Percentiles rank a stretch among this genome's conserved stretches.
These are phyloP conservation scores for Podila verticillata DNA, from an alignment of 192 early-diverging fungal genomes.

Conservation along the genomic window DNA sequence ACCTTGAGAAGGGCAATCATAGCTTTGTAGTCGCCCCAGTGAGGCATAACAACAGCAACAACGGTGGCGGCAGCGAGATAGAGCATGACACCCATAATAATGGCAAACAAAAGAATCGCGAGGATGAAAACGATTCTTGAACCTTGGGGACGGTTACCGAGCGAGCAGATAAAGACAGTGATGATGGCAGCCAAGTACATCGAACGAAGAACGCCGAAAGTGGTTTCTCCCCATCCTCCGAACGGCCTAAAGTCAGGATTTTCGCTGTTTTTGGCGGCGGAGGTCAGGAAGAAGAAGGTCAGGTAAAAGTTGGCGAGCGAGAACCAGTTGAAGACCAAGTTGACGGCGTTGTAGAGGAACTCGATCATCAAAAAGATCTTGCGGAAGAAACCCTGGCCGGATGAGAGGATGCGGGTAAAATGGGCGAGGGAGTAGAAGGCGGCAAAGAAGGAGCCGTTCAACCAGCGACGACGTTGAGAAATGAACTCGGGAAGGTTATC, in stretches of 20 bases:
- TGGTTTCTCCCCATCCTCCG: slow-evolving; percentile 61
- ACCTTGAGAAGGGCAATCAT: slow-evolving; percentile 45
- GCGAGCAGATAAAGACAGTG: slow-evolving; percentile 81
- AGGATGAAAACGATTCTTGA: slow-evolving; percentile 75
- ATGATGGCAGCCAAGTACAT: slow-evolving; percentile 83
- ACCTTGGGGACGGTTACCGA: slow-evolving; percentile 93
- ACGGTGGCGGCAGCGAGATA: slow-evolving; percentile 75
- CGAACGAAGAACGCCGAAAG: slow-evolving; percentile 73
- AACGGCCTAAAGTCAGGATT: slow-evolving; percentile 40
- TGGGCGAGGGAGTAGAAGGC: slow-evolving; percentile 83
- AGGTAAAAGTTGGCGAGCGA: slow-evolving; percentile 86
- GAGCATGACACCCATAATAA: slow-evolving; percentile 84
- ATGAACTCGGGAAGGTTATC: slow-evolving; percentile 88
- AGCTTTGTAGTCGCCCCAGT: slow-evolving; percentile 13
- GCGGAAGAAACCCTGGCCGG: slow-evolving; percentile 76
- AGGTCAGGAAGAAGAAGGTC: slow-evolving; percentile 79
- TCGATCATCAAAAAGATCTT: slow-evolving; percentile 79
- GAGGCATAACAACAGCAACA: slow-evolving; percentile 55
- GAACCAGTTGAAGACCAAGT: slow-evolving; percentile 92
- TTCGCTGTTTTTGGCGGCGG: slow-evolving; percentile 6
- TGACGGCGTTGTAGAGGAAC: slow-evolving; percentile 84
- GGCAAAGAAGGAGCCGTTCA: slow-evolving; percentile 95
- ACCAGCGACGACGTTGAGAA: slow-evolving; percentile 92
- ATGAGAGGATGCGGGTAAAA: slow-evolving; percentile 77
- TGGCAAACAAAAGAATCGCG: slow-evolving; percentile 77